Conservation (phyloP, 768 basidiomycete genomes). For the Lactifluus volemus region DNA sequence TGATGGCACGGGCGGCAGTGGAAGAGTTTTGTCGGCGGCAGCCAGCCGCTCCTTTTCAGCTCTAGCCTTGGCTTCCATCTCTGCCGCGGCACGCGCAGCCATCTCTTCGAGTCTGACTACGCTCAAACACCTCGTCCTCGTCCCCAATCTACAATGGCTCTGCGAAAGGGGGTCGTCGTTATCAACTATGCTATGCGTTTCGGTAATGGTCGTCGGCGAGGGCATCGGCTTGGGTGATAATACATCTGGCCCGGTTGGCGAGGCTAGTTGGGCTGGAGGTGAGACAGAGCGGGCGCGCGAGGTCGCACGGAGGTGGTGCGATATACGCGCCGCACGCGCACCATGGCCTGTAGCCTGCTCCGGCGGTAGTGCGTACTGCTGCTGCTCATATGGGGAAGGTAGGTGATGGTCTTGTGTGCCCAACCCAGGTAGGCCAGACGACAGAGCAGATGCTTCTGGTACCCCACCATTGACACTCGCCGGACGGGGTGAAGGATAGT, state of each 20-base stretch:
- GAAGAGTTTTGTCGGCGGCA: constrained; percentile 48
- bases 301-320: constrained; percentile 48
- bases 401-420: constrained; percentile 23
- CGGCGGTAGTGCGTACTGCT: constrained; percentile 1
- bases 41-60: constrained; percentile 18
- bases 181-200: not conserved
- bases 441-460: constrained; percentile 24
- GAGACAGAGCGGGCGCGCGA: constrained; percentile 56
- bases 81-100: constrained; percentile 39
- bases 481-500: constrained; percentile 37
- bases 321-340: constrained; percentile 46
- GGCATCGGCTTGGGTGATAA: constrained; percentile 61
- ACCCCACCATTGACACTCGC: constrained; percentile 37
- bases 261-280: constrained; percentile 39
- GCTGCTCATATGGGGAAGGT: constrained; percentile 23
- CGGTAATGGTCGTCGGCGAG: constrained; percentile 46
- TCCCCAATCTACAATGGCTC: not conserved
- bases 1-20: constrained; percentile 47
- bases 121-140: constrained; percentile 43
- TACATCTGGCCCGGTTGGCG: constrained; percentile 22
- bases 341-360: constrained; percentile 54
- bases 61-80: constrained; percentile 20
- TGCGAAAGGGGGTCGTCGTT: not conserved
- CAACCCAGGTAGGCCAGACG: constrained; percentile 31
- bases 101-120: constrained; percentile 67